Evolutionary conservation across 805 yeast genomes (phyloP).

Genomic region (Cyberlindnera meyerae): DNA sequence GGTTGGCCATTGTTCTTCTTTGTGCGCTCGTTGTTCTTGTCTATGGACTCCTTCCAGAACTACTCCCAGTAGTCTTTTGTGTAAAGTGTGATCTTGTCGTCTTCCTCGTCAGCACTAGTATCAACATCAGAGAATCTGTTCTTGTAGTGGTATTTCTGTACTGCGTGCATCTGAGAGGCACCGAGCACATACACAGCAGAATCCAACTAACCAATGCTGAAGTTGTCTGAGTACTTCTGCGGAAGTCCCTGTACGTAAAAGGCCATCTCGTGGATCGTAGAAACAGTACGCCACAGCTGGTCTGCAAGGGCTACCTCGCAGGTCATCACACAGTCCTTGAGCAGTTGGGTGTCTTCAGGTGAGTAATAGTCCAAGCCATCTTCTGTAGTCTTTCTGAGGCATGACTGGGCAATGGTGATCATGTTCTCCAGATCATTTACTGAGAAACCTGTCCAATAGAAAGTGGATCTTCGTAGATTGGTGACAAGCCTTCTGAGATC

Average conservation of each 20-base stretch:
- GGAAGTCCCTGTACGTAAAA: constrained; percentile 47
- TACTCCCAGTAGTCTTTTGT: constrained; percentile 45
- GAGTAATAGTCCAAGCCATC: constrained; percentile 29
- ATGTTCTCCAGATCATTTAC: constrained; percentile 51
- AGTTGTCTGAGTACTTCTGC: constrained; percentile 32
- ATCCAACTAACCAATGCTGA: constrained; percentile 39
- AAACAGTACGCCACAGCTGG: constrained; percentile 51
- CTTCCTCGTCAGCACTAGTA: constrained; percentile 23
- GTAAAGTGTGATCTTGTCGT: constrained; percentile 28
- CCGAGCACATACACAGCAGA: constrained; percentile 42
- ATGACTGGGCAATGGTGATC: constrained; percentile 41
- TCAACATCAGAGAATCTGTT: constrained; percentile 39
- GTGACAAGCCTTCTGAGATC: constrained; percentile 53
- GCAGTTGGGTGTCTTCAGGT: constrained; percentile 34
- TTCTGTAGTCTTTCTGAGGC: constrained; percentile 35
- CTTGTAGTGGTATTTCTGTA: constrained; percentile 50
- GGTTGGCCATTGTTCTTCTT: constrained; percentile 29
- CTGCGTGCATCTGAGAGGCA: constrained; percentile 49
- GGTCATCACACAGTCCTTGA: constrained; percentile 39
- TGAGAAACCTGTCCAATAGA: constrained; percentile 73
- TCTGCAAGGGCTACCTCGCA: constrained; percentile 48
- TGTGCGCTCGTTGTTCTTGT: no score
- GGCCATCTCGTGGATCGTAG: constrained; percentile 63
- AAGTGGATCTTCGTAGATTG: constrained; percentile 62
- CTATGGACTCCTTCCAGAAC: constrained; percentile 40